Evolutionary conservation across 257 asterid genomes (phyloP), one percentile per base, ranked within the genome.

Genomic region (Marsdenia floribunda): DNA sequence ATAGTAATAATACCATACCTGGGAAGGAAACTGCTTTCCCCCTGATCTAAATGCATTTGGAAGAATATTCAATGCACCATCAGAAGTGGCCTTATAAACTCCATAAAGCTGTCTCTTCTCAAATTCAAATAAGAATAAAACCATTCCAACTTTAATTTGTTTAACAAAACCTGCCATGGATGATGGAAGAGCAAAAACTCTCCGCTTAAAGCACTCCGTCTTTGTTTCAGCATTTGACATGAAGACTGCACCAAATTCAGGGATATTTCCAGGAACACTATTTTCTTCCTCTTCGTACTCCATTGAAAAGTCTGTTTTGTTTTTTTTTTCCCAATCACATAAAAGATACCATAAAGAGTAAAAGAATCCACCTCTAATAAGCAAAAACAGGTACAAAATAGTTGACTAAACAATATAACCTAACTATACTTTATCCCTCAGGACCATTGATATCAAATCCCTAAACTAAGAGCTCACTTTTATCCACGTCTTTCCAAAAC

Each of bases 231-330:
- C 58, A 72, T 78, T 93, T 55, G 93, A 81, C 90, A 93, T 87
- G 82, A 93, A 91, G 80, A 93, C 91, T 59, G 98, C 98, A 79
- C 98, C 98, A 74, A 73, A 89, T 80, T 88, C 91, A 59, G 95
- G 98, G 53, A 79, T 68, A n/a, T 72, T 78, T 78, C 92, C 91
- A 75, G 75, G 69, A 88, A 72, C 83, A 66, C 73, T 80, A 71
- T 75, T 80, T 59, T 82, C 85, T 52, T 83, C 85, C 26, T 79
- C 82, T 3, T 64, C 73, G 6, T 71, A 78, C 81, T 84, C 91
- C 97, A 91, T 91, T 40, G 75, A 50, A 49, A 76, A 69, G 52
- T 75, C 50, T 66, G 50, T 19, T 65, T 29, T 29, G 0, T 64
- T 19, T 65, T 64, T 29, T 61, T 37, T 53, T 53, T 11, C 12